Conservation (phyloP, 2,329 filamentous ascomycete genomes). For the Fusarium sp. region DNA sequence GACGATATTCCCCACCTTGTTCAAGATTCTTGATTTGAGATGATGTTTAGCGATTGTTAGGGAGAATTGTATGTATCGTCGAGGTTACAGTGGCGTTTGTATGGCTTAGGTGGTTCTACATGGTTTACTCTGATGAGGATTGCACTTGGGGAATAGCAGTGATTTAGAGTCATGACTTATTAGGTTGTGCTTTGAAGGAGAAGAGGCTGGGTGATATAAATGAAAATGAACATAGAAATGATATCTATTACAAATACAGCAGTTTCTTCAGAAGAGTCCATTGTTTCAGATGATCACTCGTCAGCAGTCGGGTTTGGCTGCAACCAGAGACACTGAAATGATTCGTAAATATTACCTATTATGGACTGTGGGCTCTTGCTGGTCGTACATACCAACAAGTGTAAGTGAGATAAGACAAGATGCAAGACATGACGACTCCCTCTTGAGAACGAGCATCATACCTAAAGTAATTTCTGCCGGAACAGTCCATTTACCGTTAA, state of each 20-base stretch:
- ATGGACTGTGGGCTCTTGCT: neutral
- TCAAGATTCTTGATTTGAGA: conserved; percentile 46
- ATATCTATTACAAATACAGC: neutral
- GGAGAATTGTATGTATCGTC: conserved; percentile 15
- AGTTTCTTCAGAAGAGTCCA: neutral
- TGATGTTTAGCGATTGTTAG: neutral
- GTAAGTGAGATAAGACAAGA: neutral
- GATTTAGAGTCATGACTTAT: conserved; percentile 11
- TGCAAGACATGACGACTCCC: neutral
- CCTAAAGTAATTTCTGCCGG: neutral
- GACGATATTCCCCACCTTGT: conserved; percentile 83
- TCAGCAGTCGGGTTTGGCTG: neutral
- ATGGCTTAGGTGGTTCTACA: conserved; percentile 27
- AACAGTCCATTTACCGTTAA: neutral
- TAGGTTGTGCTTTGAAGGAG: neutral
- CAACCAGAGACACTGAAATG: neutral
- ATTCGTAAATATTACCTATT: neutral
- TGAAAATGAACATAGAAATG: conserved; percentile 16
- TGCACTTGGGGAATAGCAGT: conserved; percentile 26
- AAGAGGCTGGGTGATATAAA: neutral
- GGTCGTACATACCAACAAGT: neutral
- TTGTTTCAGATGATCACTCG: neutral
- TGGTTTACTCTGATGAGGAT: conserved; percentile 15
- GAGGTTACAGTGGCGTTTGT: conserved; percentile 38
- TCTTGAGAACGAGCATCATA: neutral